Evolutionary conservation across 768 basidiomycete species (phyloP).

Genomic region (Amylocystis lapponica): DNA sequence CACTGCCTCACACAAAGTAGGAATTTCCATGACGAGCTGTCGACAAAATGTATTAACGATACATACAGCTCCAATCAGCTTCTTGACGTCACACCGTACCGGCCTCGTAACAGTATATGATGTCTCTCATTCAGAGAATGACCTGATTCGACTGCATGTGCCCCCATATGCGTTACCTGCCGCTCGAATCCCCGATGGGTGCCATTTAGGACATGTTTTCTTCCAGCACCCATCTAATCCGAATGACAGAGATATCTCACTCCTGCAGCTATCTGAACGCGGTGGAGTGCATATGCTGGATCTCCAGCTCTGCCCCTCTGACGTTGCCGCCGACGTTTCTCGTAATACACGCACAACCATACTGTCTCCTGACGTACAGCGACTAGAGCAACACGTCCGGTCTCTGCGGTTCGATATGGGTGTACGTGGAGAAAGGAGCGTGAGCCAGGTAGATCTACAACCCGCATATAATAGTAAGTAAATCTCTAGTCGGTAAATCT

Average conservation of each 20-base stretch:
- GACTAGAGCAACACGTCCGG: conserved; percentile 26
- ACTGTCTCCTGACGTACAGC: conserved; percentile 37
- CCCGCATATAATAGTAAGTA: conserved; percentile 52
- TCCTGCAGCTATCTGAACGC: conserved; percentile 43
- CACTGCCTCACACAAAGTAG: conserved; percentile 29
- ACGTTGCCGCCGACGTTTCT: conserved; percentile 8
- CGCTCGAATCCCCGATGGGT: conserved; percentile 18
- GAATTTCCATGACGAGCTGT: conserved; percentile 7
- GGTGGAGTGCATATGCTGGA: conserved; percentile 43
- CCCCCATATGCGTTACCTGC: conserved; percentile 41
- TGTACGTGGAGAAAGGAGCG: conserved; percentile 40
- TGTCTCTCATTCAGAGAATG: conserved; percentile 37
- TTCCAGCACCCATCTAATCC: conserved; percentile 23
- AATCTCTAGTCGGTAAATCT: too few relatives aligned
- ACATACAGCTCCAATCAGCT: conserved; percentile 46
- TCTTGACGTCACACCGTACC: conserved; percentile 58
- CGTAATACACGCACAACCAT: background rate
- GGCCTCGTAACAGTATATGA: conserved; percentile 60
- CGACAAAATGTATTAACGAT: background rate
- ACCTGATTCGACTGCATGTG: conserved; percentile 38
- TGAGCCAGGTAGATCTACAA: conserved; percentile 42
- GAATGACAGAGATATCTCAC: conserved; percentile 21
- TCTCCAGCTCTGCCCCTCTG: conserved; percentile 20
- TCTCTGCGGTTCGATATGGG: conserved; percentile 33
- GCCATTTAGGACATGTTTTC: conserved; percentile 28